Evolutionary conservation across 345 rosid species (phyloP).

Genomic region (Noccaea bulbosa): DNA sequence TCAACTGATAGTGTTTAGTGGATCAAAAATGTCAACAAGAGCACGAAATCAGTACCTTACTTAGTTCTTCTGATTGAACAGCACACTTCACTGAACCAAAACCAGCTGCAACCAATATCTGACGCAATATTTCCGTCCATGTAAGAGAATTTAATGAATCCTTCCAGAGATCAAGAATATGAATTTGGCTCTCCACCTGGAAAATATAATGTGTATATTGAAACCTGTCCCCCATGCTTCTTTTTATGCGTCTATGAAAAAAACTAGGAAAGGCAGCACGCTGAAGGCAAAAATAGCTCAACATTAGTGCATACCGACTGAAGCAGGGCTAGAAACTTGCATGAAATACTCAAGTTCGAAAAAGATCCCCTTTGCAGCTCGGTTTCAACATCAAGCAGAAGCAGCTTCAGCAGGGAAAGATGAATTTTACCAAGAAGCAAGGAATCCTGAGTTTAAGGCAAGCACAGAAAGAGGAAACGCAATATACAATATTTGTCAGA

Average conservation of each 20-base stretch:
- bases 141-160: slow-evolving; percentile 86
- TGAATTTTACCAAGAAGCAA: slow-evolving; percentile 87
- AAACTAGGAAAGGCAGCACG: slow-evolving; percentile 13
- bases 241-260: background rate
- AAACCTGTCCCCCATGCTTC: background rate
- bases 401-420: slow-evolving; percentile 85
- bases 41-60: slow-evolving; percentile 59
- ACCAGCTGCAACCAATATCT: slow-evolving; percentile 86
- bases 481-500: slow-evolving; percentile 9
- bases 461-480: slow-evolving; percentile 27
- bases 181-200: slow-evolving; percentile 78
- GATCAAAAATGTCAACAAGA: slow-evolving; percentile 17
- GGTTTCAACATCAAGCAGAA: slow-evolving; percentile 65
- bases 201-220: slow-evolving; percentile 22
- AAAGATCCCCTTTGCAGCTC: slow-evolving; percentile 62
- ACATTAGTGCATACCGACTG: slow-evolving; percentile 72
- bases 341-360: slow-evolving; percentile 65
- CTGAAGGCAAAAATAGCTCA: slow-evolving; percentile 5
- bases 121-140: slow-evolving; percentile 87
- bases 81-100: slow-evolving; percentile 73
- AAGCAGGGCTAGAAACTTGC: slow-evolving; percentile 91
- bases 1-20: slow-evolving; percentile 19
- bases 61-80: slow-evolving; percentile 52
- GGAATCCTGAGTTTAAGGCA: slow-evolving; percentile 65
- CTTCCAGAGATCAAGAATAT: slow-evolving; percentile 75